Base-by-base conservation (phyloP, 352 stramenopile genomes). In the Phytophthora meadii region DNA sequence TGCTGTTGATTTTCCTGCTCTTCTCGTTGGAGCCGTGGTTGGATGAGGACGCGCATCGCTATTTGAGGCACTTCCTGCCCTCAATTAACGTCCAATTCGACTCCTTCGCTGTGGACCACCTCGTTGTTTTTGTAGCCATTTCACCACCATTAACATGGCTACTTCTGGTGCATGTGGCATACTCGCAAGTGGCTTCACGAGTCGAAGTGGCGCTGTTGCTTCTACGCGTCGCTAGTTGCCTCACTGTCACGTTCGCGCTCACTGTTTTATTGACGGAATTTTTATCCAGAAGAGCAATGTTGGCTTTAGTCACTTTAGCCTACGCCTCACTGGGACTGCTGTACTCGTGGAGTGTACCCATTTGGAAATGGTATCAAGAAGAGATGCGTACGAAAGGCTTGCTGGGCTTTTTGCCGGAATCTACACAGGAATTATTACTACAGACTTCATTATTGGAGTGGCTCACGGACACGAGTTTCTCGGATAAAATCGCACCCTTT, bases 231-330 rank as follows among this genome's bases (percentile, higher is more conserved):
- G 68, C 82, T 25, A 92, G 77, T 73, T 91, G 81, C 61, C 47
- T 83, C 45, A 89, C 74, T 1, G 71, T 93, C 42, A 85, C 77
- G 63, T 77, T 79, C 22, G 78, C 85, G 17, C 71, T 95, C 55
- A 94, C 82, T 1, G 84, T 93, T 19, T 79, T 94, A 27, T 61
- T 95, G 5, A 81, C 82, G 39, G 87, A 95, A 61, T 92, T 90
- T 54, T 76, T 94, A 37, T 91, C 84, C 14, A 74, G 82, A 4
- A 74, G 85, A 41, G 76, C 89, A n/a, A 89, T 87, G 72, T 58
- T 95, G 52, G 84, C 87, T 3, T 52, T 92, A 9, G 74, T 90
- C 36, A 70, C 83, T 15, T 61, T 93, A n/a, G 68, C 65, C 3
- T 94, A 95, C 59, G 85, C 81, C 4, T 80, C 65, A 8, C 52